These are phyloP conservation scores for Umbilicaria muhlenbergii DNA, from an alignment of 495 filamentous ascomycete genomes.

Conservation along the genomic window DNA sequence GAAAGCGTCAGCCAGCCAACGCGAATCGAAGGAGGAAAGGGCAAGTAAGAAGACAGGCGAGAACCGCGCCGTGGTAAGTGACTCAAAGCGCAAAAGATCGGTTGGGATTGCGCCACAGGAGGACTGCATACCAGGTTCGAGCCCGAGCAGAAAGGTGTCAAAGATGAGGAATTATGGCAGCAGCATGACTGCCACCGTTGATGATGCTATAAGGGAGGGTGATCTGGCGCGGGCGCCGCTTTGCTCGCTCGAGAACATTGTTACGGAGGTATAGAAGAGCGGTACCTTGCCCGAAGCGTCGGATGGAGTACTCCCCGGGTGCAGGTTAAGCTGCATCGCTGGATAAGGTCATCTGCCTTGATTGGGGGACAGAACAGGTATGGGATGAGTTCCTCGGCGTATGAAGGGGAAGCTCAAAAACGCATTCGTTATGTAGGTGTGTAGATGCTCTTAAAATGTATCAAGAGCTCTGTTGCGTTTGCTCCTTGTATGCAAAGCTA, in stretches of 20 bases:
- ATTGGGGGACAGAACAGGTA: too few relatives aligned
- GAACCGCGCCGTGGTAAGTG: not conserved
- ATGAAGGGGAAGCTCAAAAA: too few relatives aligned
- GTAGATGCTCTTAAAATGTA: too few relatives aligned
- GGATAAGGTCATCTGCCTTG: too few relatives aligned
- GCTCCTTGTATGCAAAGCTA: too few relatives aligned
- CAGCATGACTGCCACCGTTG: not conserved
- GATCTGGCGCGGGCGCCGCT: slow-evolving; percentile 1
- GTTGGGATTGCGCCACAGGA: not conserved
- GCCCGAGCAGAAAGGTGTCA: slow-evolving; percentile 8
- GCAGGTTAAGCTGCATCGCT: too few relatives aligned
- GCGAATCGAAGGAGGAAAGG: slow-evolving; percentile 10
- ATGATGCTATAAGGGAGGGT: slow-evolving; percentile 6
- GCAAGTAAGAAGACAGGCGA: slow-evolving; percentile 8
- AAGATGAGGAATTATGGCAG: not conserved
- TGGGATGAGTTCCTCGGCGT: too few relatives aligned
- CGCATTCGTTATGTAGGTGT: too few relatives aligned
- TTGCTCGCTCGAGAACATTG: slow-evolving; percentile 1
- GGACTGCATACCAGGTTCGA: not conserved
- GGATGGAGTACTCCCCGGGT: too few relatives aligned
- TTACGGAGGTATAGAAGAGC: too few relatives aligned
- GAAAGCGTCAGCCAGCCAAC: slow-evolving; percentile 2
- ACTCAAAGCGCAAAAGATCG: slow-evolving; percentile 10
- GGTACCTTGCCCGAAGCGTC: too few relatives aligned
- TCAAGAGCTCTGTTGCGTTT: too few relatives aligned